Evolutionary conservation across 2,329 filamentous ascomycete species (phyloP).

Genomic region (Byssochlamys sp.): DNA sequence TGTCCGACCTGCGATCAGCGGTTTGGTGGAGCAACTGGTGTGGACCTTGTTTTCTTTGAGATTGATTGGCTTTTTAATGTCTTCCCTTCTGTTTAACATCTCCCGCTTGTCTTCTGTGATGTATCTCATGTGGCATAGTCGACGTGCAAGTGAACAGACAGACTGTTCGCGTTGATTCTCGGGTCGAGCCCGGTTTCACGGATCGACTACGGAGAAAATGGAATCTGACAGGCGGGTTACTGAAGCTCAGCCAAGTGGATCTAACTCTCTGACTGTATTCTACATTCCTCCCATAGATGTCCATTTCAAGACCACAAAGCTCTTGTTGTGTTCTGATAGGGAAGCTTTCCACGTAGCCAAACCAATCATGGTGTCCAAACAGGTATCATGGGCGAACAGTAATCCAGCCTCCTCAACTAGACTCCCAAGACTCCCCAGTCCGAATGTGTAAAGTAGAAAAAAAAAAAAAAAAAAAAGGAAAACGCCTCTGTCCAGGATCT

Average conservation of each 20-base stretch:
- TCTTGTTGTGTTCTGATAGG: background rate
- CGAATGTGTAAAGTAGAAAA: background rate
- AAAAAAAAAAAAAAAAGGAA: background rate
- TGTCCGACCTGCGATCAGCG: background rate
- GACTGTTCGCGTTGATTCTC: background rate
- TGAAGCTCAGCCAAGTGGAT: background rate
- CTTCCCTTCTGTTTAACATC: background rate
- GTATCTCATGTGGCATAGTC: constrained; percentile 21
- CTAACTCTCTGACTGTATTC: constrained; percentile 1
- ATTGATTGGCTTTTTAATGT: background rate
- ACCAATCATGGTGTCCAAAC: background rate
- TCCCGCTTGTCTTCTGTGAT: constrained; percentile 10
- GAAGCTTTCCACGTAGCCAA: background rate
- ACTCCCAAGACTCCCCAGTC: background rate
- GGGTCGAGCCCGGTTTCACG: background rate
- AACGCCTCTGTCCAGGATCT: background rate
- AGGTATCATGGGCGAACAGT: background rate
- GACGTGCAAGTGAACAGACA: constrained; percentile 10
- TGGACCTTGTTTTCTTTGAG: background rate
- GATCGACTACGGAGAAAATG: background rate
- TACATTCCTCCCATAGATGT: background rate
- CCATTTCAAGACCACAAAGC: background rate
- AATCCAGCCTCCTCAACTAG: background rate
- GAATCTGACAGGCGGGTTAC: background rate
- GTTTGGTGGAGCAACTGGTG: background rate